Conservation (phyloP, 2,329 filamentous ascomycete genomes). For the Cladophialophora exuberans region DNA sequence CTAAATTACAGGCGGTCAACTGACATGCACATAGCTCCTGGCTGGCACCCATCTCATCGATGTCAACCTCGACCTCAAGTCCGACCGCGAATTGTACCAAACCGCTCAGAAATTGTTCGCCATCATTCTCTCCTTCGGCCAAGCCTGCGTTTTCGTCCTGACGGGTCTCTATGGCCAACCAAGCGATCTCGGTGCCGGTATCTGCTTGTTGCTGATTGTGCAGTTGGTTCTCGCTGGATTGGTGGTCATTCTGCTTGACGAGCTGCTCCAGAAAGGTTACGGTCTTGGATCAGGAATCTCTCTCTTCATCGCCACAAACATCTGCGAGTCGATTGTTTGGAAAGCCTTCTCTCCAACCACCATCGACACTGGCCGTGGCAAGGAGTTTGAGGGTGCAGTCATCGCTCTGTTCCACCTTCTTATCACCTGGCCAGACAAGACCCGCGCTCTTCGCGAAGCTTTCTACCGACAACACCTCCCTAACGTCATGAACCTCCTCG, state of each 20-base stretch:
- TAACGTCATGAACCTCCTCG: conserved; percentile 98
- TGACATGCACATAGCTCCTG: conserved; percentile 65
- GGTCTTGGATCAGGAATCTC: conserved; percentile 98
- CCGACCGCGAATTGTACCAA: conserved; percentile 99
- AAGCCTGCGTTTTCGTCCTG: conserved; percentile 97
- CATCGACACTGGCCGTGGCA: conserved; percentile 98
- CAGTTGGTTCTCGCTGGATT: conserved; percentile 97
- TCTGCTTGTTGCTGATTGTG: conserved; percentile 96
- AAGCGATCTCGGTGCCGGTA: conserved; percentile 93
- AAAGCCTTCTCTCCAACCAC: conserved; percentile 99
- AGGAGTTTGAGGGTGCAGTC: conserved; percentile 98
- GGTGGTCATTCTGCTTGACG: conserved; percentile 98
- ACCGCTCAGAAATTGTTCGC: conserved; percentile 99
- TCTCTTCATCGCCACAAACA: conserved; percentile 99
- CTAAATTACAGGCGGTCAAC: neutral
- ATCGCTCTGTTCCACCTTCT: conserved; percentile 97
- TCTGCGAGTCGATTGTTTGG: conserved; percentile 99
- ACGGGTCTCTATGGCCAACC: conserved; percentile 97
- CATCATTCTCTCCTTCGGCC: conserved; percentile 95
- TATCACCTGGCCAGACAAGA: conserved; percentile 99
- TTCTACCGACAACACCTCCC: conserved; percentile 99
- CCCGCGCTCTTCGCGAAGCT: conserved; percentile 94
- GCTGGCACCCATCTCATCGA: conserved; percentile 99
- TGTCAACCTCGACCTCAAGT: conserved; percentile 99
- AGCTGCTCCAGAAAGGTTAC: conserved; percentile 99